A percentile compares a stretch with the other conserved stretches of the same genome.
phyloP scores from a whole-genome alignment of 1,284 basidiomycete genomes.

The Papiliotrema flavescens region DNA sequence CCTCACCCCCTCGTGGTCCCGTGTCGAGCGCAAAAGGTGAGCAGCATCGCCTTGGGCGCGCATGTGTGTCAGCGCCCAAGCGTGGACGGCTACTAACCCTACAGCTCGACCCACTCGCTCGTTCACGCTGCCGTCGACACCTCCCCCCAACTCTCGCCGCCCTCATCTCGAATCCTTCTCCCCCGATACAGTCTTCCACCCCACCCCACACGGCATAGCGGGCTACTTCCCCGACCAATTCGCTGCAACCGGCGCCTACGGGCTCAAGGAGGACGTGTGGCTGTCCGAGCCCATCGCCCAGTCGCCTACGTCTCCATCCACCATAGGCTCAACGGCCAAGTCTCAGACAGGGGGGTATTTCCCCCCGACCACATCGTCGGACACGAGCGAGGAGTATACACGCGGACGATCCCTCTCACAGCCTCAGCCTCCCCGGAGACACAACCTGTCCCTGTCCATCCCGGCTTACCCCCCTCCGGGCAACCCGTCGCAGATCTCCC shows the following conservation, averaged over 20 bases:
- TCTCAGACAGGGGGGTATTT: slow-evolving; percentile 40
- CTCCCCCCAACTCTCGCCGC: slow-evolving; percentile 14
- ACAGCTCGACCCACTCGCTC: slow-evolving; percentile 2
- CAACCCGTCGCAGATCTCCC: slow-evolving; percentile 22
- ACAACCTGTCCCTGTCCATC: slow-evolving; percentile 39
- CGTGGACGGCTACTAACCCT: neutral
- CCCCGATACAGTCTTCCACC: slow-evolving; percentile 4
- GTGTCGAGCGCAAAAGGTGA: too few relatives aligned
- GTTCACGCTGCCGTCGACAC: slow-evolving; percentile 32
- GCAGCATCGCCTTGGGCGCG: too few relatives aligned
- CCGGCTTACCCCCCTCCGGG: slow-evolving; percentile 13
- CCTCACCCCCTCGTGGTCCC: too few relatives aligned
- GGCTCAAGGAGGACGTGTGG: slow-evolving; percentile 34
- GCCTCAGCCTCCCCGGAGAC: slow-evolving; percentile 19
- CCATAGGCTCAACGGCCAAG: slow-evolving; percentile 39
- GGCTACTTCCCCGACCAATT: neutral
- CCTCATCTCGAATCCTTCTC: slow-evolving; percentile 1
- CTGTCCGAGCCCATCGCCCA: slow-evolving; percentile 18
- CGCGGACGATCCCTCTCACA: slow-evolving; percentile 19
- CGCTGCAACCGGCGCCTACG: neutral
- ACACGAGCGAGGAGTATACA: slow-evolving; percentile 7
- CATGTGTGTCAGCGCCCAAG: too few relatives aligned
- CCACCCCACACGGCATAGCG: neutral
- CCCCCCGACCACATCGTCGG: slow-evolving; percentile 27
- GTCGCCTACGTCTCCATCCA: slow-evolving; percentile 44